Percentiles rank a stretch among this genome's conserved stretches.
Evolutionary conservation across 2,329 filamentous ascomycete species (phyloP).

Genomic region (Botrytis pseudocinerea): DNA sequence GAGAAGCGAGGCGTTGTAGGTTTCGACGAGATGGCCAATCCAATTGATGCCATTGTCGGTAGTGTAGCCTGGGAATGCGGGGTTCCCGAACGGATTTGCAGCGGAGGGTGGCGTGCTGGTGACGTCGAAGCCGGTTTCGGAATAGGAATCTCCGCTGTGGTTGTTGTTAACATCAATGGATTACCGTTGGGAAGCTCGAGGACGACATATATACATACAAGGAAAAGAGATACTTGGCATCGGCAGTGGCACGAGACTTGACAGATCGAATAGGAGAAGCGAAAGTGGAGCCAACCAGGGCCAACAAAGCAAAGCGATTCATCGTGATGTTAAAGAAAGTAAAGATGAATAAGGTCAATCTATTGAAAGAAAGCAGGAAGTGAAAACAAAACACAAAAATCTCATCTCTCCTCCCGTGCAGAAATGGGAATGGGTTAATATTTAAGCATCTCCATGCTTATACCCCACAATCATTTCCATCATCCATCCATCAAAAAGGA

Average conservation of each 20-base stretch:
- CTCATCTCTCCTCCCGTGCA: neutral
- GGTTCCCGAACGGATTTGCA: slow-evolving; percentile 42
- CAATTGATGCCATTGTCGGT: slow-evolving; percentile 37
- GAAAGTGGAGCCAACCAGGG: slow-evolving; percentile 16
- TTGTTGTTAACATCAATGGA: neutral
- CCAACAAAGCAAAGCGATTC: slow-evolving; percentile 13
- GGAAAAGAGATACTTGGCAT: slow-evolving; percentile 19
- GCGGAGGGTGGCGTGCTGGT: slow-evolving; percentile 36
- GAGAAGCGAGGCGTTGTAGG: slow-evolving; percentile 46
- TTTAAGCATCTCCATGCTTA: neutral
- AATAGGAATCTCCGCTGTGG: slow-evolving; percentile 42
- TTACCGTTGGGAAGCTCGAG: neutral
- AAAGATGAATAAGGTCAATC: neutral
- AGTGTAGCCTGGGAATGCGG: slow-evolving; percentile 41
- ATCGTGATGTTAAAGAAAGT: slow-evolving; percentile 3
- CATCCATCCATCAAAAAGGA: too few relatives aligned
- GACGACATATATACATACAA: neutral
- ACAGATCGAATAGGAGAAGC: slow-evolving; percentile 11
- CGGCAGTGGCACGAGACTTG: neutral
- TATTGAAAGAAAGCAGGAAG: neutral
- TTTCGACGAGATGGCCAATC: slow-evolving; percentile 48
- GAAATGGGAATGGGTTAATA: neutral
- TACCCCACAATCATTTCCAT: neutral
- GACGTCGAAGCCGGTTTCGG: slow-evolving; percentile 41
- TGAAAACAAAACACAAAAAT: neutral